Base-by-base conservation (phyloP, 805 yeast genomes). In the Cyberlindnera veronae region DNA sequence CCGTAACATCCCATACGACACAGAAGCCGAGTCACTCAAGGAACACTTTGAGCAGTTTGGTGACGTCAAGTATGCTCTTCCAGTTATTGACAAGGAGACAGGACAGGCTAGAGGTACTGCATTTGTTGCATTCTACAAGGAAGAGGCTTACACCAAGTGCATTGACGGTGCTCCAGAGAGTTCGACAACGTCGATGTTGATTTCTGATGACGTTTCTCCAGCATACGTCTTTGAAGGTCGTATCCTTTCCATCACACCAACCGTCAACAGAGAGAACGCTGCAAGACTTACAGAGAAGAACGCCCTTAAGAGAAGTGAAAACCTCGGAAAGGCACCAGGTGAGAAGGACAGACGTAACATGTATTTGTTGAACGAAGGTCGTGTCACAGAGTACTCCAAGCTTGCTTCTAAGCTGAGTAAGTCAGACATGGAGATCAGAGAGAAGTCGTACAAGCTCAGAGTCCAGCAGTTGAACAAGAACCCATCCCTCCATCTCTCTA, bases 21-120 rank as follows among this genome's bases (percentile, higher is more conserved):
- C 96, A 5, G 88, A 95, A 26, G 75, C 74, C 34, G 97, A 90
- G 40, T 63, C 81, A 2, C 69, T 93, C 29, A 72, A 69, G 34
- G 87, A 79, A 38, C 98, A 91, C 60, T 93, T 93, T 55, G 49
- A 56, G 20, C 74, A 78, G 51, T 89, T 93, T 60, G 99, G 99
- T 11, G 75, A 84, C 6, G 88, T 93, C 17, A 82, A 84, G 53
- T 93, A 89, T 60, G 99, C 99, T 1, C 71, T 93, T 32, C 96
- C 98, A 0, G 99, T 93, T 12, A 71, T 83, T 47, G 99, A 93
- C 57, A 84, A 71, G 56, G 83, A 71, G 40, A 81, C 95, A 3
- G 95, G 95, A 6, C 67, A 86, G 45, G 91, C 98, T 11, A 85
- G 74, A 60, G 99, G 99, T 47, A 84, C 96, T 1, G 99, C 96